Conservation (phyloP, 2,329 filamentous ascomycete species). For the Orbilia ellipsospora region DNA sequence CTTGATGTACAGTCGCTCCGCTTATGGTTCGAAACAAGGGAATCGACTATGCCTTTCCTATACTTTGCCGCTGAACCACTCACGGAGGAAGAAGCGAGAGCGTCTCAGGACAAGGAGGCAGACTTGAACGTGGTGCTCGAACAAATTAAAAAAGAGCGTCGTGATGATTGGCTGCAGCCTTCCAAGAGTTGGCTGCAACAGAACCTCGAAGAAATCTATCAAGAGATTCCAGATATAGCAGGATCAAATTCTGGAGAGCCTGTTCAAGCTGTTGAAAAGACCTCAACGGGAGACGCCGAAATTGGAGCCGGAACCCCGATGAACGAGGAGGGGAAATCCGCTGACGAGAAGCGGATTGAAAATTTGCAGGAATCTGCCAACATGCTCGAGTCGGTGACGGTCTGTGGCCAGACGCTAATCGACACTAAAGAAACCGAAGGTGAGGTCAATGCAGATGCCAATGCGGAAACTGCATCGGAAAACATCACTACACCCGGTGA, state of each 20-base stretch:
- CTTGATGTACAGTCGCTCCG: slow-evolving; percentile 71
- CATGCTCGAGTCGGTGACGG: slow-evolving; percentile 34
- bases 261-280: not conserved
- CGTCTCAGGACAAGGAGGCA: slow-evolving; percentile 76
- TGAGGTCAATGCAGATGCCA: slow-evolving; percentile 52
- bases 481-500: slow-evolving; percentile 27
- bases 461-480: slow-evolving; percentile 52
- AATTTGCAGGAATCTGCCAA: slow-evolving; percentile 24
- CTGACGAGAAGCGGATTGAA: slow-evolving; percentile 8
- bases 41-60: slow-evolving; percentile 73
- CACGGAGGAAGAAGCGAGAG: slow-evolving; percentile 74
- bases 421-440: slow-evolving; percentile 18
- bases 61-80: slow-evolving; percentile 92
- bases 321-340: slow-evolving; percentile 16
- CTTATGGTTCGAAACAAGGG: slow-evolving; percentile 82
- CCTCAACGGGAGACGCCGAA: not conserved
- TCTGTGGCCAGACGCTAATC: slow-evolving; percentile 29
- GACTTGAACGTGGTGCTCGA: slow-evolving; percentile 77
- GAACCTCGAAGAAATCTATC: slow-evolving; percentile 64
- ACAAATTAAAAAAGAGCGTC: slow-evolving; percentile 63
- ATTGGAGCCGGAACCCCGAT: not conserved
- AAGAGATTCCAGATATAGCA: slow-evolving; percentile 11
- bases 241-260: not conserved
- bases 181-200: not conserved
- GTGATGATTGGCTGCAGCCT: not conserved